These are phyloP conservation scores for Crithidia acanthocephali DNA, from an alignment of 208 protist species.

Conservation along the genomic window DNA sequence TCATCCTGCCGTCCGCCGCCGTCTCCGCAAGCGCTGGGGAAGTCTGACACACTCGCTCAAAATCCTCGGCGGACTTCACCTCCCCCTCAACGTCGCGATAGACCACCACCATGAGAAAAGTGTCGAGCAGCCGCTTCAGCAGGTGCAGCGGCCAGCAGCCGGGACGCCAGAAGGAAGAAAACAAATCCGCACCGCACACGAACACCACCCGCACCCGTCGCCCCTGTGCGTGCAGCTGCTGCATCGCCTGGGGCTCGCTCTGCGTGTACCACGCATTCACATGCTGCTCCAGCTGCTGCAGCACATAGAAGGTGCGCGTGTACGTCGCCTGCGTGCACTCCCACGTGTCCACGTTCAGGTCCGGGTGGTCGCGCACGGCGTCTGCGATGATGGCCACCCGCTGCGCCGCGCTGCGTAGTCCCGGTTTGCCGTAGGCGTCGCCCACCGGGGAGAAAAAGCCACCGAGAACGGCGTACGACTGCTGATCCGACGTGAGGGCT, in stretches of 20 bases:
- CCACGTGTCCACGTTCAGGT: conserved; percentile 72
- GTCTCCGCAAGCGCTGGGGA: conserved; percentile 31
- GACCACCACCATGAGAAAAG: conserved; percentile 61
- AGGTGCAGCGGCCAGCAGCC: conserved; percentile 69
- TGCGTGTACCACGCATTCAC: conserved; percentile 54
- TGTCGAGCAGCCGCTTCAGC: conserved; percentile 59
- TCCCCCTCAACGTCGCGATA: conserved; percentile 7
- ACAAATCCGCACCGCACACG: conserved; percentile 80
- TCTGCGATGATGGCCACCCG: conserved; percentile 50
- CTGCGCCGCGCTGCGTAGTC: conserved; percentile 42
- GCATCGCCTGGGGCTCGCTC: conserved; percentile 21
- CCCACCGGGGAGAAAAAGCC: conserved; percentile 82
- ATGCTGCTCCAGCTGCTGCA: conserved; percentile 64
- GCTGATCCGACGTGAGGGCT: conserved; percentile 10
- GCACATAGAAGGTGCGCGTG: conserved; percentile 60
- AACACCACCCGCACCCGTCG: conserved; percentile 54
- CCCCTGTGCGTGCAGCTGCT: conserved; percentile 20
- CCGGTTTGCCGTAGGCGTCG: conserved; percentile 80
- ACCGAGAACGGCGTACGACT: conserved; percentile 49
- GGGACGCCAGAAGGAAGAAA: conserved; percentile 69
- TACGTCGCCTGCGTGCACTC: conserved; percentile 72
- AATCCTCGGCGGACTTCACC: conserved; percentile 2
- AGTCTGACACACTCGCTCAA: conserved; percentile 12
- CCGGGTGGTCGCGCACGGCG: conserved; percentile 41
- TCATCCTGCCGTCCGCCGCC: conserved; percentile 13